phyloP scores from a whole-genome alignment of 2,329 filamentous ascomycete genomes.

The Beauveria australis region DNA sequence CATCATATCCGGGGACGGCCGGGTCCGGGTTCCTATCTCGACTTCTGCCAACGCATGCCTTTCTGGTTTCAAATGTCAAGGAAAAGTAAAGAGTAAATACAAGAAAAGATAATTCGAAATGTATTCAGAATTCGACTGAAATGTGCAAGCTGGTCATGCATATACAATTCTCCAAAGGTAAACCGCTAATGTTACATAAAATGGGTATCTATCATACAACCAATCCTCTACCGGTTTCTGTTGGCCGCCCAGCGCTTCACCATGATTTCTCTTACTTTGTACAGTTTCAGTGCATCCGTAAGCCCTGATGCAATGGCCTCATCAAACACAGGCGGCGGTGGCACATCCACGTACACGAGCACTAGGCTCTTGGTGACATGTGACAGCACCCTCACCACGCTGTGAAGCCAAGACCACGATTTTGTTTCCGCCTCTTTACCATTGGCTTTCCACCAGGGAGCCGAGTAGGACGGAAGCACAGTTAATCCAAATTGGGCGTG shows the following conservation, averaged over 20 bases:
- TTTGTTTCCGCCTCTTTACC: constrained; percentile 40
- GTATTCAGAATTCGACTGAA: not conserved
- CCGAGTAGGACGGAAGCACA: constrained; percentile 72
- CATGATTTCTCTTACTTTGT: constrained; percentile 72
- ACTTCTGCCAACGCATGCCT: not conserved
- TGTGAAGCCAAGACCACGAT: constrained; percentile 79
- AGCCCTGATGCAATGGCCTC: constrained; percentile 46
- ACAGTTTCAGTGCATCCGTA: constrained; percentile 54
- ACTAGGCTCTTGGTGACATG: constrained; percentile 88
- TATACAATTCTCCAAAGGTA: not conserved
- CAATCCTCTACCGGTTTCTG: constrained; percentile 44
- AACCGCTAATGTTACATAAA: constrained; percentile 3
- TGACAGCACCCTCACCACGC: constrained; percentile 78
- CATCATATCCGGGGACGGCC: not conserved
- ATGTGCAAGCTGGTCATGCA: not conserved
- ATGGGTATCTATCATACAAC: constrained; percentile 10
- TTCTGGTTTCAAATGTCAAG: too few species aligned
- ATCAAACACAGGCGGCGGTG: constrained; percentile 49
- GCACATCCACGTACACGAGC: constrained; percentile 85
- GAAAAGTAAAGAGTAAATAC: not conserved
- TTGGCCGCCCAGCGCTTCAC: constrained; percentile 80
- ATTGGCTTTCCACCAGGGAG: constrained; percentile 61
- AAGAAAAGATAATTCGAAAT: not conserved
- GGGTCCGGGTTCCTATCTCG: not conserved
- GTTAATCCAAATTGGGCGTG: constrained; percentile 90